Evolutionary conservation across 2,329 filamentous ascomycete species (phyloP).

Genomic region (Aspergillus ibericus): DNA sequence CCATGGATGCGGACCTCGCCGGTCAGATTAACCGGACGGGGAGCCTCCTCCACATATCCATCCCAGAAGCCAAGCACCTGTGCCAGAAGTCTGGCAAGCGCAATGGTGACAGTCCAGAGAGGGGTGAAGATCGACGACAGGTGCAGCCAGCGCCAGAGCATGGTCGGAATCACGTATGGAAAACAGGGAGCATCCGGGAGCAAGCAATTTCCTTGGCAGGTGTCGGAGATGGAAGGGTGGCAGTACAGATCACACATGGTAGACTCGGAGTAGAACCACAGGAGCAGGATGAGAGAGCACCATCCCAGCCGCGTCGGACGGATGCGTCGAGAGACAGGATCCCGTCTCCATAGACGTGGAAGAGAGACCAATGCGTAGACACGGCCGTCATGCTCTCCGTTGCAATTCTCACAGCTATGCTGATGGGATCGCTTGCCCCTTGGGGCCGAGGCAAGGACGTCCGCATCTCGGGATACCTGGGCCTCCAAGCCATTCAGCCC

Average conservation of each 20-base stretch:
- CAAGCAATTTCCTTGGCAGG: conserved; percentile 53
- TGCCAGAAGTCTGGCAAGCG: conserved; percentile 31
- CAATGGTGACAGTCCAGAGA: conserved; percentile 31
- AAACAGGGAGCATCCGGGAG: conserved; percentile 53
- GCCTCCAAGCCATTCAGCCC: conserved; percentile 42
- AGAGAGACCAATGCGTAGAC: conserved; percentile 36
- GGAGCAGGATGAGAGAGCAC: conserved; percentile 40
- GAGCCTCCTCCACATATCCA: conserved; percentile 43
- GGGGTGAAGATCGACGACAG: conserved; percentile 33
- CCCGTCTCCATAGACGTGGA: conserved; percentile 38
- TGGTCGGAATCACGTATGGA: conserved; percentile 57
- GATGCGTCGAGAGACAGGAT: conserved; percentile 28
- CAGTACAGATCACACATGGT: conserved; percentile 54
- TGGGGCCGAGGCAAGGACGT: conserved; percentile 13
- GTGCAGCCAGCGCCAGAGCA: conserved; percentile 51
- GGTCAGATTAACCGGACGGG: conserved; percentile 24
- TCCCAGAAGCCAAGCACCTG: conserved; percentile 44
- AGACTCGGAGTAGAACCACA: conserved; percentile 53
- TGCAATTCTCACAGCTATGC: conserved; percentile 26
- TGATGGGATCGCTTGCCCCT: conserved; percentile 10
- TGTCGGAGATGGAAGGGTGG: conserved; percentile 49
- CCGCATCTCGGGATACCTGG: conserved; percentile 32
- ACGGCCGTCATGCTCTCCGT: conserved; percentile 25
- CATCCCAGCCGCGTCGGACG: conserved; percentile 42
- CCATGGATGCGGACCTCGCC: conserved; percentile 35